These are phyloP conservation scores for Fusarium sp. DNA, from an alignment of 2,329 filamentous ascomycete genomes.

Conservation along the genomic window DNA sequence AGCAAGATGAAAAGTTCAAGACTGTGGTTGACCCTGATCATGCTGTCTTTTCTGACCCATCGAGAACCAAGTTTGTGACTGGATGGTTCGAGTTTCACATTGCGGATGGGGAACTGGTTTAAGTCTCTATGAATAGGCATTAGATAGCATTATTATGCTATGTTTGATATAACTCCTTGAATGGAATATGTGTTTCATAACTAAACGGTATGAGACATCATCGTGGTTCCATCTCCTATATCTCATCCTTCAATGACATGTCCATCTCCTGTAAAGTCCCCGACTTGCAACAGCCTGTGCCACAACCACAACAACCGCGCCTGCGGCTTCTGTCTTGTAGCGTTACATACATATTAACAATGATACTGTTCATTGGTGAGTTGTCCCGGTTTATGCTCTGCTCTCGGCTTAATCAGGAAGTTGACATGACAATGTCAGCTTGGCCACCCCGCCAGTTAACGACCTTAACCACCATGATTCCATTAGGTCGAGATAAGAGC, in stretches of 20 bases:
- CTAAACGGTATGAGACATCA: background rate
- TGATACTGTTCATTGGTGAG: background rate
- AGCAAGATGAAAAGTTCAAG: background rate
- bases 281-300: background rate
- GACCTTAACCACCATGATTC: background rate
- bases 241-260: background rate
- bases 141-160: background rate
- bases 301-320: background rate
- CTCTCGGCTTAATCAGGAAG: background rate
- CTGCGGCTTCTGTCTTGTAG: background rate
- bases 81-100: constrained; percentile 41
- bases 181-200: background rate
- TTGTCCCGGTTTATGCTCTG: constrained; percentile 11
- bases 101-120: constrained; percentile 27
- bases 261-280: background rate
- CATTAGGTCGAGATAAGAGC: background rate
- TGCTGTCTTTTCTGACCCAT: constrained; percentile 16
- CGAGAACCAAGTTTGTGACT: constrained; percentile 35
- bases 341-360: background rate
- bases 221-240: background rate
- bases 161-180: background rate
- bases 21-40: constrained; percentile 9
- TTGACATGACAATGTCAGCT: background rate
- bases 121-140: background rate
- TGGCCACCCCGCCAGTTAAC: constrained; percentile 14